Evolutionary conservation across 441 rosid genomes (phyloP), one percentile per base, ranked within the genome.

Genomic region (Aleurites moluccanus): DNA sequence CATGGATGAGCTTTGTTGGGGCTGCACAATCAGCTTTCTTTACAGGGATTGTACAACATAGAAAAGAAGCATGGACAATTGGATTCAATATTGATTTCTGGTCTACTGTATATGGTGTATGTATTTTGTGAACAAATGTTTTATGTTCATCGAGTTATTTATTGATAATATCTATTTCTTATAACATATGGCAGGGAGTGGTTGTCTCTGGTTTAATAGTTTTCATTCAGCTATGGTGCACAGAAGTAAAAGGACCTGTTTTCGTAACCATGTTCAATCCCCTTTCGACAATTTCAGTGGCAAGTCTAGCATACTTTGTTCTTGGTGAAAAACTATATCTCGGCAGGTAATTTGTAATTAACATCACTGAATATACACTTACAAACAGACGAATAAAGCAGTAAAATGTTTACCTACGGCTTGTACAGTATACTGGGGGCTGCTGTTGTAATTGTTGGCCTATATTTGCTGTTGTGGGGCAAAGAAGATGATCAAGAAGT

Each of bases 241-340:
- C 89, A 60, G 81, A 83, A 74, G 77, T 62, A 70, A 90, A 80
- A 77, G 96, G 87, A 42, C 93, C 96, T 5, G 93, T 89, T 45
- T 91, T 86, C 61, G 93, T 85, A 49, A 88, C 93, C 81, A 81
- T 89, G 87, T 89, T 91, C 84, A 91, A 85, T 81, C 92, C 96
- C 6, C 80, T 91, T 69, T 59, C 84, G 2, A 85, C 96, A 1
- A 79, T 91, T 70, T 23, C 83, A 16, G 92, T 87, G 2, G 88
- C 91, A 6, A 15, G 81, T 5, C 73, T 87, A 9, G 88, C 90
- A 27, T 88, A 87, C 76, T 87, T 86, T 73, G 81, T 85, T 52
- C 73, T 90, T 4, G 89, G 91, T 0, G 95, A 90, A 80, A 86
- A 84, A 79, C 90, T 90, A 60, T 85, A 79, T 66, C 42, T 79